Evolutionary conservation across 1,284 basidiomycete genomes (phyloP), one percentile per base, ranked within the genome.

Genomic region (Austropuccinia psidii): DNA sequence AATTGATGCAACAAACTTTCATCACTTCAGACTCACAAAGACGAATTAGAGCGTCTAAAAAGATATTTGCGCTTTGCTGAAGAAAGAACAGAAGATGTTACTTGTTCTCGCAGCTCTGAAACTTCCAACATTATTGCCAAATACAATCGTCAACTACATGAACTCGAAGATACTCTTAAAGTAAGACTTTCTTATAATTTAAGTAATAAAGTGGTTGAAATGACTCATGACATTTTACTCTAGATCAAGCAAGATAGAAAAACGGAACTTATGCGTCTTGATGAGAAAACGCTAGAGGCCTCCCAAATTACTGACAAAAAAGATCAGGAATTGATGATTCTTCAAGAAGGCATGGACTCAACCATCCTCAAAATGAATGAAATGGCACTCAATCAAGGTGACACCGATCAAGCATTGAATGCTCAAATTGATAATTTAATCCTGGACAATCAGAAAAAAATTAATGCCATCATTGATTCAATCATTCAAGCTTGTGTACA

Each of bases 401-500:
- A 92, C 52, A 87, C 87, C 31, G 91, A 93, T 77, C 89, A 91
- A 77, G 91, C 93, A 0, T 91, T 92, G 75, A 92, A 93, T 79
- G 90, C 92, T 15, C 93, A 98, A 81, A 93, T 99, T 78, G 95
- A 98, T 81, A 96, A 89, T 0, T 86, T 99, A 77, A 96, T 98
- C 77, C 85, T 99, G 75, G 96, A 99, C 81, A 92, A 97, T 80
- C 87, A 93, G 80, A 98, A 97, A 85, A 96, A 98, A 83, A 85
- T 99, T 78, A 98, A 98, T 82, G 87, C 93, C 77, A 96, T 99
- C 81, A 98, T 99, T 79, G 93, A 99, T 82, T 98, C 96, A 3
- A 98, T 98, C 80, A 84, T 99, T 39, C 91, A 96, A 81, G 91
- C 93, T 9, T 98, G 95, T 79, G 91, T 95, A 43, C 90, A 95